Evolutionary conservation across 768 basidiomycete genomes (phyloP), one percentile per base, ranked within the genome.

Genomic region (Heimioporus sp.): DNA sequence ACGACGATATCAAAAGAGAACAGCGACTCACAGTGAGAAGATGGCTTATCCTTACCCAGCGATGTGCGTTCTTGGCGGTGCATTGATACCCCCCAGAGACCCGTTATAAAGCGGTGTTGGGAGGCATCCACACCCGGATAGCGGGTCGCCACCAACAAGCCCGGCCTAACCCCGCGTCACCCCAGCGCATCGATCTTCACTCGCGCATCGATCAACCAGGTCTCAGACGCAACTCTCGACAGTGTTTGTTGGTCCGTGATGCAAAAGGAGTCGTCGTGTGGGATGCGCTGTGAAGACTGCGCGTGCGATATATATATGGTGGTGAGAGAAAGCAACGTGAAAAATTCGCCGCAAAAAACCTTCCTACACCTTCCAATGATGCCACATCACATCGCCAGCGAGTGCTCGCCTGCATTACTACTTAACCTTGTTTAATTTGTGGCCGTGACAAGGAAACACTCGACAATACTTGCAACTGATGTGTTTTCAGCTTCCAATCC

Each of bases 141-240:
- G 58, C 82, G 83, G 2, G 84, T 72, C 2, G 81, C 73, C 1
- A 80, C 81, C 24, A 84, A 72, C 20, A 87, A 67, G 1, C 82
- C 83, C 5, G 72, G 61, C 53, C 75, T 78, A 41, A 69, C 62
- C 30, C 39, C 57, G 10, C 51, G 45, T 69, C 69, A 71, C 1
- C 54, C 17, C 56, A 55, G 53, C 19, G 61, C 56, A 28, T 53
- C 43, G 41, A 68, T 56, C 1, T 32, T n/a, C 35, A 69, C 31
- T 6, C 63, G 61, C 4, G 51, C 55, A 28, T 59, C 63, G 8
- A 46, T 35, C 19, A 69, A 34, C 67, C 67, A 69, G 42, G 55
- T 55, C 46, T 69, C 69, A 42, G 67, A 65, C 31, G 63, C 59
- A 63, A 61, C 30, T 34, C 48, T 46, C 54, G 48, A 31, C 69